These are phyloP conservation scores for Barbarea vulgaris DNA, from an alignment of 345 rosid genomes.

Conservation along the genomic window DNA sequence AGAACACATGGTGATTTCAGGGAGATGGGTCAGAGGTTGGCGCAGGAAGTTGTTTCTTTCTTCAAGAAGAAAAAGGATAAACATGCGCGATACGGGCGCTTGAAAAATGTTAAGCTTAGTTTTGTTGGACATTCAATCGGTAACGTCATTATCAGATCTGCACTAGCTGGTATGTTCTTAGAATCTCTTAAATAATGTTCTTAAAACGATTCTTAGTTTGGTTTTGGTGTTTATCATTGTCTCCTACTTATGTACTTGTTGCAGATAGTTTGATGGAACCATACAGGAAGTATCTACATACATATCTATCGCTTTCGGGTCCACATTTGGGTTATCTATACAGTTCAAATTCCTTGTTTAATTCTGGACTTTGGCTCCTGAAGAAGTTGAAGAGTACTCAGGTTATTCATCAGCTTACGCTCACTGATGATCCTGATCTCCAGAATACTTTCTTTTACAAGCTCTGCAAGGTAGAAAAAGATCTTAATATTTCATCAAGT, in stretches of 20 bases:
- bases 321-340: constrained; percentile 98
- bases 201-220: background rate
- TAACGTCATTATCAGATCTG: constrained; percentile 83
- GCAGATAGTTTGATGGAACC: constrained; percentile 94
- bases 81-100: constrained; percentile 64
- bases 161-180: constrained; percentile 66
- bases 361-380: constrained; percentile 94
- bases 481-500: background rate
- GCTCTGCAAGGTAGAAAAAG: constrained; percentile 71
- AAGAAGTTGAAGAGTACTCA: constrained; percentile 89
- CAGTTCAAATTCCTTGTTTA: constrained; percentile 92
- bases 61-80: constrained; percentile 75
- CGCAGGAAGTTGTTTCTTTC: constrained; percentile 81
- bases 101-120: constrained; percentile 75
- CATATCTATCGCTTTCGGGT: constrained; percentile 90
- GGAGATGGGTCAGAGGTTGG: constrained; percentile 95
- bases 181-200: background rate
- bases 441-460: constrained; percentile 77
- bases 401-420: constrained; percentile 97
- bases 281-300: constrained; percentile 62
- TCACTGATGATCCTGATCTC: constrained; percentile 89
- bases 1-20: constrained; percentile 94
- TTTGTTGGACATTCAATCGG: constrained; percentile 99
- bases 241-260: constrained; percentile 1
- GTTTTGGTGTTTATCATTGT: background rate